Conservation (phyloP, 495 filamentous ascomycete genomes). For the Tuber aestivum region DNA sequence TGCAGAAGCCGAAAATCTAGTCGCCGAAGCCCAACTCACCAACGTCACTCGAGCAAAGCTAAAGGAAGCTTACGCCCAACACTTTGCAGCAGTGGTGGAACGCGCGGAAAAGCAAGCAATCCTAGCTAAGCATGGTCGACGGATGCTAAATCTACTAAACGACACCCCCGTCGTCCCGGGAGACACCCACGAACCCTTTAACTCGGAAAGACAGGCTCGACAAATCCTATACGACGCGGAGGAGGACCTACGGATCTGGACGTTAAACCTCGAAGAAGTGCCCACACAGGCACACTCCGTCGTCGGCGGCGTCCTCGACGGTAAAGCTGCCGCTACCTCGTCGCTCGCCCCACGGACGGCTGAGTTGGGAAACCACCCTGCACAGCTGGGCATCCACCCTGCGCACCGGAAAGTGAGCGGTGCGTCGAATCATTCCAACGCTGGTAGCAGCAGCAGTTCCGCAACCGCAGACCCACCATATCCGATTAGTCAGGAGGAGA, state of each 20-base stretch:
- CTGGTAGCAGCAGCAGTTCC: conserved; percentile 16
- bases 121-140: conserved; percentile 78
- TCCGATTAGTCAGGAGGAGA: conserved; percentile 28
- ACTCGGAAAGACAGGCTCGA: conserved; percentile 58
- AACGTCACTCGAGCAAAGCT: conserved; percentile 93
- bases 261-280: conserved; percentile 55
- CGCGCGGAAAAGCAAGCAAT: conserved; percentile 94
- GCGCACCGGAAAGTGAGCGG: conserved; percentile 26
- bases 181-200: conserved; percentile 62
- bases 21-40: conserved; percentile 93
- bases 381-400: conserved; percentile 27
- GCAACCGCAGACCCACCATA: conserved; percentile 24
- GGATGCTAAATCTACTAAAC: conserved; percentile 81
- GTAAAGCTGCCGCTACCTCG: conserved; percentile 18
- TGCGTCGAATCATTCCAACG: conserved; percentile 7
- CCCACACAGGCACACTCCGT: conserved; percentile 42
- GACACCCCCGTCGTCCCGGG: conserved; percentile 86
- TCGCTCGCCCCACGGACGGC: not conserved
- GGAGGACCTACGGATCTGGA: conserved; percentile 73
- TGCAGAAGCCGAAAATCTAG: conserved; percentile 88
- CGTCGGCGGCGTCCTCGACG: conserved; percentile 27
- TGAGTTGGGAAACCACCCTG: conserved; percentile 15
- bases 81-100: conserved; percentile 83
- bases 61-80: conserved; percentile 83
- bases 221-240: conserved; percentile 91